Evolutionary conservation across 1,284 basidiomycete genomes (phyloP).

Genomic region (Ceratobasidium sp.): DNA sequence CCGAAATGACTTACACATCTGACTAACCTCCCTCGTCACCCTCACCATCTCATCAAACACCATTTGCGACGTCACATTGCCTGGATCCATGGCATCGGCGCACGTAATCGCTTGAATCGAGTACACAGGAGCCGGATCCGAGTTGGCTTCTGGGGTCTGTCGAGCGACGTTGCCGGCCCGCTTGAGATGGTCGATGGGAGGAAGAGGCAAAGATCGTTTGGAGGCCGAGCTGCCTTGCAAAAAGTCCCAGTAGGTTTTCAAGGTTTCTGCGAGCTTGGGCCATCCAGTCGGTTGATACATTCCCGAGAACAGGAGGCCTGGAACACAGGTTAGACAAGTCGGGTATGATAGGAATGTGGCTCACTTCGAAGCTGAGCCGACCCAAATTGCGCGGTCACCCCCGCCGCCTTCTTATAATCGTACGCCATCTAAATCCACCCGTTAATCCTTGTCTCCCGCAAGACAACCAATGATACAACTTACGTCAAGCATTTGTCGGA

Average conservation of each 20-base stretch:
- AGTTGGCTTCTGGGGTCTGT: neutral
- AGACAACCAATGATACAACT: neutral
- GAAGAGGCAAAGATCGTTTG: neutral
- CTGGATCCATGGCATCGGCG: constrained; percentile 36
- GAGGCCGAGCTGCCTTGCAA: neutral
- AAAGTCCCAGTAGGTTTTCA: neutral
- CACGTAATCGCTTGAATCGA: constrained; percentile 38
- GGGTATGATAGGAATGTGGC: neutral
- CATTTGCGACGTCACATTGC: constrained; percentile 25
- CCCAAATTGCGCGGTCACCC: neutral
- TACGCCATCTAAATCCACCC: constrained; percentile 14
- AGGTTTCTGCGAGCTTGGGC: constrained; percentile 28
- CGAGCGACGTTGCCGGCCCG: neutral
- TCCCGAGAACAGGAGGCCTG: constrained; percentile 24
- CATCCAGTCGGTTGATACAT: constrained; percentile 39
- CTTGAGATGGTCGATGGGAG: neutral
- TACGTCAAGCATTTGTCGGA: constrained; percentile 12
- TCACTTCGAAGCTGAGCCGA: constrained; percentile 35
- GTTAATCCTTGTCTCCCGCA: neutral
- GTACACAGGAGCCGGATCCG: constrained; percentile 16
- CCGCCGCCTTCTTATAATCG: constrained; percentile 21
- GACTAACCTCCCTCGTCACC: constrained; percentile 14
- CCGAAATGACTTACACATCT: constrained; percentile 14
- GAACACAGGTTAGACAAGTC: neutral
- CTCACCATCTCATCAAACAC: constrained; percentile 34